Percentiles rank a stretch among this genome's conserved stretches.
These are phyloP conservation scores for Irpex lacteus DNA, from an alignment of 1,284 basidiomycete species.

Conservation along the genomic window DNA sequence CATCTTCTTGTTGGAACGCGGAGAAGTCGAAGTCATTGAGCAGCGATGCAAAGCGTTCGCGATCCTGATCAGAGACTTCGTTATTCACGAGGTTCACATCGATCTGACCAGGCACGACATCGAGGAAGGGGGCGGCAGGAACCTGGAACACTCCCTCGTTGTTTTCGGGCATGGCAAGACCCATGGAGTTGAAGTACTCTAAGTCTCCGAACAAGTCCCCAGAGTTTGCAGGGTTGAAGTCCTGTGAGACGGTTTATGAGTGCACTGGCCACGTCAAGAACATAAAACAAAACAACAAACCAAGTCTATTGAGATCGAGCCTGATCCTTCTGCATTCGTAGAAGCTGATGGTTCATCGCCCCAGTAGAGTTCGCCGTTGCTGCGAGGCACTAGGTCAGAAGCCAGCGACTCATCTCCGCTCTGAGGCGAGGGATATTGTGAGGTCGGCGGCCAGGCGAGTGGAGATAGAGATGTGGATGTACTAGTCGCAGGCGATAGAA, in stretches of 20 bases:
- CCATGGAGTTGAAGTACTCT: slow-evolving; percentile 4
- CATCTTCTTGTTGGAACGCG: not conserved
- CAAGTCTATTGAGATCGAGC: slow-evolving; percentile 1
- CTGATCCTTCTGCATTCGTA: not conserved
- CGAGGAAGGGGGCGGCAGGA: not conserved
- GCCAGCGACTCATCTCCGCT: not conserved
- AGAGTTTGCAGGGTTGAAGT: not conserved
- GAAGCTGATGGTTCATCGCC: not conserved
- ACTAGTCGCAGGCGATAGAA: not conserved
- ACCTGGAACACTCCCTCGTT: slow-evolving; percentile 1
- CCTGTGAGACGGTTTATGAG: not conserved
- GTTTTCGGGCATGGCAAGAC: not conserved
- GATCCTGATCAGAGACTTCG: not conserved
- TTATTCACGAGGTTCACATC: not conserved
- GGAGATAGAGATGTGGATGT: slow-evolving; percentile 2
- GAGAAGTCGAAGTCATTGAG: slow-evolving; percentile 2
- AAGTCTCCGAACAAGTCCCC: not conserved
- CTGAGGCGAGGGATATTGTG: slow-evolving; percentile 1
- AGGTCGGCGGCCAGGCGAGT: not conserved
- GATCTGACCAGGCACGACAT: not conserved
- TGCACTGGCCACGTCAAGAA: not conserved
- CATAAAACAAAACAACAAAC: not conserved
- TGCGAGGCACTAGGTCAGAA: not conserved
- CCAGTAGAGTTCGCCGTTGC: not conserved
- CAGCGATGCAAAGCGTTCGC: not conserved